These are phyloP conservation scores for Candida sphagnicola DNA, from an alignment of 805 yeast genomes.

Conservation along the genomic window DNA sequence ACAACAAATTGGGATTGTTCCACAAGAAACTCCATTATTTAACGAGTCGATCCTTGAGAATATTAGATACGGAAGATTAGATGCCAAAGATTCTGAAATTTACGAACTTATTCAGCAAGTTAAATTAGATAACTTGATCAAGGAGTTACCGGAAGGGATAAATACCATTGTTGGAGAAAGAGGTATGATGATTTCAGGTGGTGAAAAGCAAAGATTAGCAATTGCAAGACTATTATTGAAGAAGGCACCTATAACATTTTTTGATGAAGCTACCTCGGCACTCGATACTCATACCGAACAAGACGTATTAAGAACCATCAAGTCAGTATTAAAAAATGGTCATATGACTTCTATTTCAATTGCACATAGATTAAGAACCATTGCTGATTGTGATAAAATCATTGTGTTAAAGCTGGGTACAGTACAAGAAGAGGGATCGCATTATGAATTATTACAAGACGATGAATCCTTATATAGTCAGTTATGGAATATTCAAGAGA, in stretches of 20 bases:
- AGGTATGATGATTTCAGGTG: constrained; percentile 99
- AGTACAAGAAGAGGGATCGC: constrained; percentile 88
- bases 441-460: constrained; percentile 52
- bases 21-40: constrained; percentile 95
- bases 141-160: constrained; percentile 76
- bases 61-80: constrained; percentile 76
- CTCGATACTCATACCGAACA: constrained; percentile 96
- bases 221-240: constrained; percentile 88
- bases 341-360: constrained; percentile 79
- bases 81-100: constrained; percentile 73
- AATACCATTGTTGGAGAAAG: constrained; percentile 91
- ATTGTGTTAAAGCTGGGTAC: constrained; percentile 76
- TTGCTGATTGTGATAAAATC: constrained; percentile 91
- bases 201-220: constrained; percentile 94
- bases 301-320: constrained; percentile 70
- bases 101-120: constrained; percentile 61
- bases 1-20: constrained; percentile 81
- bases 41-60: constrained; percentile 88
- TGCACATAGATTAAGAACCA: constrained; percentile 91
- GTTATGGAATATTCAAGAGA: constrained; percentile 92
- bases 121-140: constrained; percentile 57
- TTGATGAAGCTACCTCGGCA: constrained; percentile 97
- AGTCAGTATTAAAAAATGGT: constrained; percentile 53
- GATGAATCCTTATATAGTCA: constrained; percentile 65
- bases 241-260: constrained; percentile 83